Conservation (phyloP, 495 filamentous ascomycete genomes). For the Lasiosphaeria ovina region DNA sequence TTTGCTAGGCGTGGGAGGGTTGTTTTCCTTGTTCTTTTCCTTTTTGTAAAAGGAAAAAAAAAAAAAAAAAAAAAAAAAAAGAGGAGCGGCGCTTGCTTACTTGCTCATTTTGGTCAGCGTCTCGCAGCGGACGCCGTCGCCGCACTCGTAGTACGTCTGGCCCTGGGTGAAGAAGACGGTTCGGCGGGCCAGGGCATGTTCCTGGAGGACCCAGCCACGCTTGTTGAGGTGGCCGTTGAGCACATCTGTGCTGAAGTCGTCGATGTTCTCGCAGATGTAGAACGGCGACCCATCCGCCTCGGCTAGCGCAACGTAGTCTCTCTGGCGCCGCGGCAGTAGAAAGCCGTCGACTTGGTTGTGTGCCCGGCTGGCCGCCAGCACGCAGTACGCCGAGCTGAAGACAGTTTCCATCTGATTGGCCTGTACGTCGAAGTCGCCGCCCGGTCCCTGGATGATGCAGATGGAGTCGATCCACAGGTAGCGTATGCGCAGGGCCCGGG, state of each 20-base stretch:
- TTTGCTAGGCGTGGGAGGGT: too few species aligned
- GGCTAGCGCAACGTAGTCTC: conserved; percentile 4
- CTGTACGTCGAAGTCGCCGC: conserved; percentile 28
- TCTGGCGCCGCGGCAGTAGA: conserved; percentile 11
- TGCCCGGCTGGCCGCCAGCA: conserved; percentile 32
- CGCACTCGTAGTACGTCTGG: conserved; percentile 44
- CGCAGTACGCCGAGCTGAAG: conserved; percentile 32
- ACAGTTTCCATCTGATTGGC: conserved; percentile 32
- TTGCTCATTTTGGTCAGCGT: conserved; percentile 29
- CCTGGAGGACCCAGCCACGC: conserved; percentile 44
- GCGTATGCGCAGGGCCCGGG: conserved; percentile 15
- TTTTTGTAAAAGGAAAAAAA: neutral
- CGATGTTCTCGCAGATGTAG: conserved; percentile 26
- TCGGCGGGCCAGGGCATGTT: conserved; percentile 36
- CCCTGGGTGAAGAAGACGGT: conserved; percentile 38
- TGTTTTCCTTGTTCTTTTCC: too few species aligned
- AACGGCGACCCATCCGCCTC: neutral
- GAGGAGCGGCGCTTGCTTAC: conserved; percentile 12
- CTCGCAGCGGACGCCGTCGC: conserved; percentile 36
- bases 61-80: neutral
- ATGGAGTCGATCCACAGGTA: conserved; percentile 39
- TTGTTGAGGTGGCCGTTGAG: conserved; percentile 27
- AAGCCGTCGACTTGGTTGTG: conserved; percentile 21
- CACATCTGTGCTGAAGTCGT: conserved; percentile 36
- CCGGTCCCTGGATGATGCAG: conserved; percentile 39